Percentiles rank a stretch among this genome's conserved stretches.
Evolutionary conservation across 352 stramenopile genomes (phyloP).

Genomic region (Bremia lactucae): DNA sequence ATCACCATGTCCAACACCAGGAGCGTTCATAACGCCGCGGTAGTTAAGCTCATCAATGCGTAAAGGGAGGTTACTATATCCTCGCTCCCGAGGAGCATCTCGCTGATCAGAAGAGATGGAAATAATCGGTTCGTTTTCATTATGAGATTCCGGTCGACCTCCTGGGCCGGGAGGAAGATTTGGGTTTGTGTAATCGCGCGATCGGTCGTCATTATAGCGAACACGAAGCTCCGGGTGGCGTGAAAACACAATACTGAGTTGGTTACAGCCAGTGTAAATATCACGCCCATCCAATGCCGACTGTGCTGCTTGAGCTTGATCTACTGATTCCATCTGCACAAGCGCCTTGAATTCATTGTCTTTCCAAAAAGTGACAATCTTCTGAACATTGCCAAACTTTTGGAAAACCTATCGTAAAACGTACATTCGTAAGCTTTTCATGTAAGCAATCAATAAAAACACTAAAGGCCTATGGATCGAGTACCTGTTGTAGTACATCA

Average conservation of each 20-base stretch:
- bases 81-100: conserved; percentile 8
- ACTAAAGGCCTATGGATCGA: neutral
- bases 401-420: conserved; percentile 42
- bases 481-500: conserved; percentile 65
- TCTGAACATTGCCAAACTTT: conserved; percentile 77
- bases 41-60: conserved; percentile 15
- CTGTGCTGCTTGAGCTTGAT: conserved; percentile 62
- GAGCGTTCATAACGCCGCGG: conserved; percentile 3
- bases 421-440: neutral
- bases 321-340: conserved; percentile 66
- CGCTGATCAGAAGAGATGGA: conserved; percentile 8
- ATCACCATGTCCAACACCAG: conserved; percentile 12
- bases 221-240: conserved; percentile 56
- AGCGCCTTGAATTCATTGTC: conserved; percentile 75
- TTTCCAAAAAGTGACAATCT: conserved; percentile 78
- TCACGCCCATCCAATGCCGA: conserved; percentile 62
- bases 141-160: conserved; percentile 10
- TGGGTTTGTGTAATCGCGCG: conserved; percentile 65
- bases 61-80: conserved; percentile 11
- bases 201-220: conserved; percentile 69
- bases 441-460: neutral
- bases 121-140: conserved; percentile 2
- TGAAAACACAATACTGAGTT: conserved; percentile 70
- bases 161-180: conserved; percentile 40
- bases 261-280: conserved; percentile 82